Evolutionary conservation across 257 asterid genomes (phyloP).

Genomic region (Petunia secreta): DNA sequence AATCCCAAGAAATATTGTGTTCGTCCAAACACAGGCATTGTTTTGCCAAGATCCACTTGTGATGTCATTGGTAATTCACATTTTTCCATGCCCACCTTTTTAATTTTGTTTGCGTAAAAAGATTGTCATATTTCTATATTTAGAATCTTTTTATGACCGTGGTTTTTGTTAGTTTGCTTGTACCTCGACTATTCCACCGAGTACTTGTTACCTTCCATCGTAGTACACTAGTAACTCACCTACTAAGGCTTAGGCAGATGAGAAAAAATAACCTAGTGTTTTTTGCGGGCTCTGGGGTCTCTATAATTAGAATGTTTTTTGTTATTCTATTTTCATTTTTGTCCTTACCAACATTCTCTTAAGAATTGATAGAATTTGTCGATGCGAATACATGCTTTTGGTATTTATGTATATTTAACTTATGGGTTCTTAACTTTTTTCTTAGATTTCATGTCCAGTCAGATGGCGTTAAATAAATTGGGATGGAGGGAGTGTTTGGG

Average conservation of each 20-base stretch:
- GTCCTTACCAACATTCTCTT: not conserved
- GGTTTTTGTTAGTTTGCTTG: too few species aligned
- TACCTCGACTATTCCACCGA: too few species aligned
- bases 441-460: not conserved
- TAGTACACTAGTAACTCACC: too few species aligned
- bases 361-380: not conserved
- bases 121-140: conserved; percentile 27
- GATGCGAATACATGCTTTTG: too few species aligned
- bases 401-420: not conserved
- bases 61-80: conserved; percentile 45
- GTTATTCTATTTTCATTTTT: not conserved
- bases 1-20: conserved; percentile 82
- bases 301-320: not conserved
- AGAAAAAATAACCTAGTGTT: too few species aligned
- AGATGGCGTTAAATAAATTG: not conserved
- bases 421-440: not conserved
- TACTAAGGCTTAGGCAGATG: too few species aligned
- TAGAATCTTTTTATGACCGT: conserved; percentile 32
- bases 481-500: not conserved
- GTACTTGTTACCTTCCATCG: too few species aligned
- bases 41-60: conserved; percentile 53
- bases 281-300: too few species aligned
- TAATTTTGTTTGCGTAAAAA: not conserved
- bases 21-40: conserved; percentile 60
- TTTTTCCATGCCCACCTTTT: not conserved